Base-by-base conservation (phyloP, 176 grass and related monocot species). In the Musa beccarii region DNA sequence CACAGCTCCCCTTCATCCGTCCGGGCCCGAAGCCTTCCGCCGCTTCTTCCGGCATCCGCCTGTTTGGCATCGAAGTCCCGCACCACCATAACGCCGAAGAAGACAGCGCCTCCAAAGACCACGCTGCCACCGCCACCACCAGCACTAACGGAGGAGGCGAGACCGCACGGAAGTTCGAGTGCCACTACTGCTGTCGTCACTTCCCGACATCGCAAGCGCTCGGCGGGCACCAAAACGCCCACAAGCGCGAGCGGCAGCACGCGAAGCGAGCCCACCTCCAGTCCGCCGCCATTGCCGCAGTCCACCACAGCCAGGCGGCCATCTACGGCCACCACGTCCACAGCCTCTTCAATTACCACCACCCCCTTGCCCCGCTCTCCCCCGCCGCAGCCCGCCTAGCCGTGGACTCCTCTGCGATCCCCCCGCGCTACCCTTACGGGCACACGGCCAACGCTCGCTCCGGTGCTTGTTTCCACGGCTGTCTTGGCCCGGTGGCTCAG, bases 191-290 rank as follows among this genome's bases (percentile, higher is more conserved):
- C 82, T 94, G 85, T 78, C 96, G 96, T 51, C 91, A 92, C 82
- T 99, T 99, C 84, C 91, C 96, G 49, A 99, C 96, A 56, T 94
- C 90, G 76, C 96, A 99, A 79, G 96, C 96, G 59, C 85, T 99
- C 84, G 96, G 96, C 66, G 96, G 96, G 0, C 96, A 99, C 83
- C 96, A 99, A 81, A 99, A 99, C 84, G 96, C 96, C 62, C 96
- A 99, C 89, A 99, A 99, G 89, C 84, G 96, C 9, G 96, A 99
- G 86, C 81, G 96, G 13, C 91, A 99, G 83, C 84, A 99, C 78
- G 96, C 96, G 49, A 99, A 99, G 86, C 82, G 96, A n/a, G 96
- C 96, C 3, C 88, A 99, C 82, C 91, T 99, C 74, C 86, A 92
- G 75, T 90, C 85, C 11, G 84, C 96, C 71, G 86, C 89, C 78